Conservation (phyloP, 768 basidiomycete genomes). For the Lactarius evosmus region DNA sequence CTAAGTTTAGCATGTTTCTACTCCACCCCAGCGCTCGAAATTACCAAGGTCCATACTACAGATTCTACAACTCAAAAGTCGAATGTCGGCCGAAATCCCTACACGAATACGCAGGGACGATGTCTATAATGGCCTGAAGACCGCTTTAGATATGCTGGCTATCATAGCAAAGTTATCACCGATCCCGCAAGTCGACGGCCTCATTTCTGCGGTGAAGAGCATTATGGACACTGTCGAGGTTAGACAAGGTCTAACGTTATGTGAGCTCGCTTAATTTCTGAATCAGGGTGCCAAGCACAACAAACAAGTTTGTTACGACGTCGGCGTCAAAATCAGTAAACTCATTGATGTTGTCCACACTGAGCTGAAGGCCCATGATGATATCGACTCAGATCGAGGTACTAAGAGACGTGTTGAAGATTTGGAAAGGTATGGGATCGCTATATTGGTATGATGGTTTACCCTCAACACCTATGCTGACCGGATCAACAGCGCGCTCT, state of each 20-base stretch:
- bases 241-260: not conserved
- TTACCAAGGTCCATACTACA: not conserved
- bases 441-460: not conserved
- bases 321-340: slow-evolving; percentile 19
- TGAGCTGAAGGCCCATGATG: slow-evolving; percentile 15
- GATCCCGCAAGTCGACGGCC: slow-evolving; percentile 14
- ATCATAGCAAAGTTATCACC: not conserved
- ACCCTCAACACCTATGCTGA: not conserved
- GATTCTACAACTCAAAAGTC: too few relatives aligned
- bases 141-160: not conserved
- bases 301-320: slow-evolving; percentile 23
- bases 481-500: slow-evolving; percentile 10
- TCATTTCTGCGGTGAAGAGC: slow-evolving; percentile 10
- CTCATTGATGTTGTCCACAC: slow-evolving; percentile 14
- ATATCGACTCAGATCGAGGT: slow-evolving; percentile 8
- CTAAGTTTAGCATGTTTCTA: not conserved
- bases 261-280: not conserved
- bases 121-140: slow-evolving; percentile 19
- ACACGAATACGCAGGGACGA: slow-evolving; percentile 9
- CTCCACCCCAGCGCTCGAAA: not conserved
- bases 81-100: slow-evolving; percentile 9
- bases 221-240: slow-evolving; percentile 22
- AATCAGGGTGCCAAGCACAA: slow-evolving; percentile 23
- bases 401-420: slow-evolving; percentile 9
- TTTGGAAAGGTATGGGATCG: slow-evolving; percentile 1